phyloP scores from a whole-genome alignment of 108 stramenopile species.

The Nitzschia sp. region DNA sequence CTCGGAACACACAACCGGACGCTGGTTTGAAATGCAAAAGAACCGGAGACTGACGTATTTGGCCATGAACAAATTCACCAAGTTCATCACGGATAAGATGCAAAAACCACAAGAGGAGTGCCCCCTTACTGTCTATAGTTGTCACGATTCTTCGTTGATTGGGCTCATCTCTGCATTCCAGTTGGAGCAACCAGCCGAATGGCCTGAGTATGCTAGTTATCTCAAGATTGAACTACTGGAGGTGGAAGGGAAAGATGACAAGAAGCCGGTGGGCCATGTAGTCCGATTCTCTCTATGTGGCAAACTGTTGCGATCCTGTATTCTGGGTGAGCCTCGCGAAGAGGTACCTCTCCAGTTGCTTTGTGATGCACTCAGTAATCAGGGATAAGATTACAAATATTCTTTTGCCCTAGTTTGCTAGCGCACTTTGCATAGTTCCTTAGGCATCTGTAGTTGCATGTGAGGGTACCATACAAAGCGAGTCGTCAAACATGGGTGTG shows the following conservation, averaged over 20 bases:
- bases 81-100: constrained; percentile 43
- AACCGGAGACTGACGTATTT: constrained; percentile 63
- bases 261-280: background rate
- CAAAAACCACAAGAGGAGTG: constrained; percentile 39
- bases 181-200: constrained; percentile 58
- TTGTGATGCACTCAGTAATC: no score
- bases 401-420: no score
- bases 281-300: background rate
- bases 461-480: no score
- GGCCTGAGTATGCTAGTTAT: constrained; percentile 80
- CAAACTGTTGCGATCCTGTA: no score
- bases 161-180: constrained; percentile 74
- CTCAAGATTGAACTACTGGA: constrained; percentile 73
- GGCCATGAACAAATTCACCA: constrained; percentile 68
- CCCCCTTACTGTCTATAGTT: constrained; percentile 61
- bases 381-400: no score
- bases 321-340: no score
- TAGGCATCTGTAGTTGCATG: no score
- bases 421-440: no score
- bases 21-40: constrained; percentile 74
- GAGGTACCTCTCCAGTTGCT: no score
- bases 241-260: constrained; percentile 30
- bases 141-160: constrained; percentile 81
- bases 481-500: no score
- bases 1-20: constrained; percentile 62